Percentiles rank a stretch among this genome's conserved stretches.
phyloP scores from a whole-genome alignment of 495 filamentous ascomycete species.

The Lasiosphaeriaceae sp. region DNA sequence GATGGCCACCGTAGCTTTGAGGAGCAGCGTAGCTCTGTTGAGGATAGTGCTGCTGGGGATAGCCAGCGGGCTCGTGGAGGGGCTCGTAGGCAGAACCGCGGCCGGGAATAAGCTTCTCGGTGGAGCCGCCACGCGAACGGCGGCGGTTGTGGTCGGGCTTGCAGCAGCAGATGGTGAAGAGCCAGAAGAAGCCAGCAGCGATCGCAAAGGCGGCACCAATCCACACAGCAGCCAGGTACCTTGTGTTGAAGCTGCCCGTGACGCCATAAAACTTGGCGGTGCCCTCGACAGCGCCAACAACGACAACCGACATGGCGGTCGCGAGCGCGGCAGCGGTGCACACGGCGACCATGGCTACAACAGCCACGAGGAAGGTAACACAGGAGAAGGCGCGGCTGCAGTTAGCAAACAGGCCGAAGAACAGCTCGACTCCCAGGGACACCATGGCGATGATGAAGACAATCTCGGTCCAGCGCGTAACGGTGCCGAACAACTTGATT shows the following conservation, averaged over 20 bases:
- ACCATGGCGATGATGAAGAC: constrained; percentile 67
- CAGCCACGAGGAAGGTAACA: constrained; percentile 43
- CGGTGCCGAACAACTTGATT: constrained; percentile 65
- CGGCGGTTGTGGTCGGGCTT: constrained; percentile 35
- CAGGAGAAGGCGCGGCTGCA: constrained; percentile 47
- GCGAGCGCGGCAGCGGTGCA: constrained; percentile 56
- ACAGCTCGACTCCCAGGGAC: constrained; percentile 67
- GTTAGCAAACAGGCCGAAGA: constrained; percentile 72
- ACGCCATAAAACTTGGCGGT: constrained; percentile 65
- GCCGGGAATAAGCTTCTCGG: constrained; percentile 46
- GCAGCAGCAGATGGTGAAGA: constrained; percentile 89
- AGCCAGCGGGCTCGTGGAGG: constrained; percentile 34
- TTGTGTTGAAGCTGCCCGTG: constrained; percentile 55
- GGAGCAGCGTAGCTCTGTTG: constrained; percentile 4
- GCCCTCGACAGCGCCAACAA: constrained; percentile 64
- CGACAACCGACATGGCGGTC: constrained; percentile 57
- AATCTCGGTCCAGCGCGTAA: constrained; percentile 78
- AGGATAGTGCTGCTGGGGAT: constrained; percentile 33
- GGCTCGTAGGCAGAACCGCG: constrained; percentile 34
- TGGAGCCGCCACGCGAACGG: constrained; percentile 11
- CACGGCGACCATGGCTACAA: constrained; percentile 58
- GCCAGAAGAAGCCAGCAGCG: constrained; percentile 77
- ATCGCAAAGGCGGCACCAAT: constrained; percentile 72
- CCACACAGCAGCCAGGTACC: constrained; percentile 71
- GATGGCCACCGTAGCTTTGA: constrained; percentile 6